Conservation (phyloP, 495 filamentous ascomycete genomes). For the Xylaria intraflava region DNA sequence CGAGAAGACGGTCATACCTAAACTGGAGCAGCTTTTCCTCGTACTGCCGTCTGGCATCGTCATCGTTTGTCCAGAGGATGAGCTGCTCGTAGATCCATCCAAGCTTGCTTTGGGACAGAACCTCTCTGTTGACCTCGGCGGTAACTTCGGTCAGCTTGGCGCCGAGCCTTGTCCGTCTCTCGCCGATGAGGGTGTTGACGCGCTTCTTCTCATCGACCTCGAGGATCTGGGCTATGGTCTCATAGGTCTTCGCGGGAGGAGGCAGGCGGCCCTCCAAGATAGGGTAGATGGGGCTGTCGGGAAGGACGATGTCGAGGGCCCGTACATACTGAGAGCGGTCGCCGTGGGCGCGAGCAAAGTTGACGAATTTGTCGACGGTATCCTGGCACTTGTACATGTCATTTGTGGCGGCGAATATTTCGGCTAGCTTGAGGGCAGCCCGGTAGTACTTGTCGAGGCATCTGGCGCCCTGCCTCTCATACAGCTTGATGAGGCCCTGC, state of each 20-base stretch:
- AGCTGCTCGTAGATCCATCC: slow-evolving; percentile 71
- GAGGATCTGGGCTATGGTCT: slow-evolving; percentile 73
- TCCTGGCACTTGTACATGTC: slow-evolving; percentile 67
- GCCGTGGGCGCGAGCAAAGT: slow-evolving; percentile 62
- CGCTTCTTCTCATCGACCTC: slow-evolving; percentile 83
- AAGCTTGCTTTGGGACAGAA: slow-evolving; percentile 61
- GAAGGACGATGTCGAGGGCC: slow-evolving; percentile 69
- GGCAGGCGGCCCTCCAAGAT: slow-evolving; percentile 81
- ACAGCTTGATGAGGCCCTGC: slow-evolving; percentile 84
- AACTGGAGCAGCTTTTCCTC: slow-evolving; percentile 87
- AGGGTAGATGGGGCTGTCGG: slow-evolving; percentile 67
- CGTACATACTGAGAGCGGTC: slow-evolving; percentile 63
- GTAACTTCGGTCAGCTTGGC: slow-evolving; percentile 77
- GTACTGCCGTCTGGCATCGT: slow-evolving; percentile 72
- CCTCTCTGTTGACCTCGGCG: slow-evolving; percentile 78
- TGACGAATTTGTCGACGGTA: slow-evolving; percentile 71
- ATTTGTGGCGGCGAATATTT: slow-evolving; percentile 62
- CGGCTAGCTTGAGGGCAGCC: slow-evolving; percentile 64
- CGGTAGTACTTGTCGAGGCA: slow-evolving; percentile 69
- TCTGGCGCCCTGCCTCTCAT: slow-evolving; percentile 62
- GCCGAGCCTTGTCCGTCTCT: slow-evolving; percentile 80
- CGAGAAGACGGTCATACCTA: slow-evolving; percentile 66
- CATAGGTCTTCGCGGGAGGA: slow-evolving; percentile 74
- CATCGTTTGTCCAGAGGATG: slow-evolving; percentile 84
- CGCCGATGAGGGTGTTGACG: slow-evolving; percentile 86